Evolutionary conservation across 2,329 filamentous ascomycete species (phyloP).

Genomic region (Monosporascus sp.): DNA sequence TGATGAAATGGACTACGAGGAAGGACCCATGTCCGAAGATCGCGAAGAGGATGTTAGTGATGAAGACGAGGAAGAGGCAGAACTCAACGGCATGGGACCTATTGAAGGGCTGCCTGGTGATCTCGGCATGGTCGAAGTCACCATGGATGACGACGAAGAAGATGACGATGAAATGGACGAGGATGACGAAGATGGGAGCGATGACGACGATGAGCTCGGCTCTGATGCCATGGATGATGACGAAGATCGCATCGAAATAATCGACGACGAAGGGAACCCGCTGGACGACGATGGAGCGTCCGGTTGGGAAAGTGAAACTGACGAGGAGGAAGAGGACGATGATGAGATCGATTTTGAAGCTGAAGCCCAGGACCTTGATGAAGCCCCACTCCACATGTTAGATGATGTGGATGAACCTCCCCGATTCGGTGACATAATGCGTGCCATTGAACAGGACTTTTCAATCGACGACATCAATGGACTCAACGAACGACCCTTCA

Average conservation of each 20-base stretch:
- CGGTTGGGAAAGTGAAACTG: slow-evolving; percentile 57
- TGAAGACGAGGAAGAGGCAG: slow-evolving; percentile 69
- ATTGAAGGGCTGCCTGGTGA: slow-evolving; percentile 71
- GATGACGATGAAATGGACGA: slow-evolving; percentile 59
- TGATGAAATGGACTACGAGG: slow-evolving; percentile 87
- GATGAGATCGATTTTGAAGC: slow-evolving; percentile 50
- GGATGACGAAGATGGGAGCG: slow-evolving; percentile 42
- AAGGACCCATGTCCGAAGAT: slow-evolving; percentile 64
- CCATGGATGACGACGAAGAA: slow-evolving; percentile 69
- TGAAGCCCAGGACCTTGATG: slow-evolving; percentile 50
- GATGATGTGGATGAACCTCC: slow-evolving; percentile 33
- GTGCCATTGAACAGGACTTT: slow-evolving; percentile 51
- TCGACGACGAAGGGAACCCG: slow-evolving; percentile 58
- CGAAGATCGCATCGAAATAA: slow-evolving; percentile 49
- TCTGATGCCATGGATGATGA: slow-evolving; percentile 54
- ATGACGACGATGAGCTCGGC: slow-evolving; percentile 56
- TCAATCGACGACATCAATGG: slow-evolving; percentile 46
- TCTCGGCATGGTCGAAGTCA: slow-evolving; percentile 64
- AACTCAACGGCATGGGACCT: slow-evolving; percentile 72
- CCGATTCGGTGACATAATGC: slow-evolving; percentile 49
- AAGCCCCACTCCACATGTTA: slow-evolving; percentile 45
- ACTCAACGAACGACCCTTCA: slow-evolving; percentile 46
- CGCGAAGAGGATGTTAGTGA: slow-evolving; percentile 87
- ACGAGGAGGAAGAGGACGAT: slow-evolving; percentile 54
- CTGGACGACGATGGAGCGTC: slow-evolving; percentile 56